Conservation (phyloP, 208 protist species). For the Kentomonas sorsogonicus region DNA sequence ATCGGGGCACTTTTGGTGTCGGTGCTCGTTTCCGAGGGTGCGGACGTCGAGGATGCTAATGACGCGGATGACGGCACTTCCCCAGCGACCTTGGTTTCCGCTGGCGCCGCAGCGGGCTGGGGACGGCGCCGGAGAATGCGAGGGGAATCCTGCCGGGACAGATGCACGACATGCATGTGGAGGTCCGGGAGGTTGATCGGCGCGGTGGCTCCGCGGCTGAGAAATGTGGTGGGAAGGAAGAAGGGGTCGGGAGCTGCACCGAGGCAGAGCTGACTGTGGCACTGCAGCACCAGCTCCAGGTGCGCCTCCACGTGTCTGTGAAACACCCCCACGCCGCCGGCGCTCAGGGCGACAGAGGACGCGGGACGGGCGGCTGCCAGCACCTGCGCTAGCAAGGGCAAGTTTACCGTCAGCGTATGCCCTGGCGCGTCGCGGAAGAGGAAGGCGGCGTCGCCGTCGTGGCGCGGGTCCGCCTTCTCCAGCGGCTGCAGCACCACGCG, state of each 20-base stretch:
- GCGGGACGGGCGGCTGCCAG: not conserved
- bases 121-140: too few species aligned
- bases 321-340: too few species aligned
- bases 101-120: too few species aligned
- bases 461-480: not conserved
- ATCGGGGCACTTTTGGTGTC: not conserved
- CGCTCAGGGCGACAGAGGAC: too few species aligned
- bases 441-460: not conserved
- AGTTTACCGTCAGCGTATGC: not conserved
- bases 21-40: not conserved
- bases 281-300: constrained; percentile 53
- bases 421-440: not conserved
- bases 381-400: not conserved
- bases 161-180: too few species aligned
- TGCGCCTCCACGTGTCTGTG: constrained; percentile 20
- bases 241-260: constrained; percentile 23
- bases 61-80: too few species aligned
- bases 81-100: too few species aligned
- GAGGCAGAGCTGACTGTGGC: constrained; percentile 48
- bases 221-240: constrained; percentile 15
- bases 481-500: not conserved
- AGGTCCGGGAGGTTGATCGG: too few species aligned
- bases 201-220: too few species aligned
- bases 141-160: too few species aligned
- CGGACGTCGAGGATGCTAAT: too few species aligned